Evolutionary conservation across 2,329 filamentous ascomycete genomes (phyloP), one percentile per base, ranked within the genome.

Genomic region (Ophiostoma himal-ulmi): DNA sequence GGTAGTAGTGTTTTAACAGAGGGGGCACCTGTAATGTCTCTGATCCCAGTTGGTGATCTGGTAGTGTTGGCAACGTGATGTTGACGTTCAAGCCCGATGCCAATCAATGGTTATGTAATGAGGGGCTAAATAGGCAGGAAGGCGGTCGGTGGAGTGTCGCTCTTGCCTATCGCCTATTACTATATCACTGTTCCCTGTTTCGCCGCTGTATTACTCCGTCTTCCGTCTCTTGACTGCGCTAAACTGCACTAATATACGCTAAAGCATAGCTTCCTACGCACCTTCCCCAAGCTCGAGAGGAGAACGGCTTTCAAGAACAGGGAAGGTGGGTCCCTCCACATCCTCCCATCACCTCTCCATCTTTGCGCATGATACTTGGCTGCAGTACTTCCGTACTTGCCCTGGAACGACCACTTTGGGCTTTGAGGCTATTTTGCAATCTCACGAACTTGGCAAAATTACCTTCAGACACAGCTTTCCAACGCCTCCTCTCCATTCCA

Each of bases 241-340:
- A 54, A 54, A 57, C n/a, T 57, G 20, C 22, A n/a, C 52, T 57
- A 57, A 26, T 26, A 8, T 26, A 26, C 52, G 52, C 22, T 36
- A 62, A 36, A 62, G 17, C 57, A 34, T 17, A 62, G 30, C 57
- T 62, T 8, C 57, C 6, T 30, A 22, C 57, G 57, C 57, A 62
- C 57, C 57, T 62, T 62, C 57, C 57, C 57, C 57, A 62, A 62
- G 57, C 57, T 62, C 30, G 52, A 14, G 52, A 57, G 52, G 52
- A 57, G 26, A 62, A 62, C 26, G 26, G 57, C 30, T 62, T 36
- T 30, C 57, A 30, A 62, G 52, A 57, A 22, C 52, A 57, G 26
- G 52, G 52, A 57, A 57, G 52, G 57, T 62, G 57, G 57, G 30
- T 68, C 57, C 36, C 34, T 22, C 37, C 67, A 62, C 54, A 62